phyloP scores from a whole-genome alignment of 331 rosid genomes.

The Quercus phellos region DNA sequence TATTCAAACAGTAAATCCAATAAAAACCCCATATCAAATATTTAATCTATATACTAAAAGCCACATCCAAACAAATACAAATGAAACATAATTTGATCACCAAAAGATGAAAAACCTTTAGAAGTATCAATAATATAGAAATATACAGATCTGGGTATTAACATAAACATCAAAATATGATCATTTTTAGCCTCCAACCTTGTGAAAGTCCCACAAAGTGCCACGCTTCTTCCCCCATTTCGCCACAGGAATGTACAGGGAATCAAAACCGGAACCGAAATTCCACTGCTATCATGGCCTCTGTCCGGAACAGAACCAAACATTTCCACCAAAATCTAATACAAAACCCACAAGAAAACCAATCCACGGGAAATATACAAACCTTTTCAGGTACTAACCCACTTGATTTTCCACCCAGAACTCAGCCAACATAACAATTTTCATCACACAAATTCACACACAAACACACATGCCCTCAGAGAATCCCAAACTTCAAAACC shows the following conservation, averaged over 20 bases:
- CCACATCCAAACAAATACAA: neutral
- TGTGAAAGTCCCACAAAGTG: conserved; percentile 66
- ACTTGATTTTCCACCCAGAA: conserved; percentile 14
- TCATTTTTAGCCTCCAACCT: conserved; percentile 31
- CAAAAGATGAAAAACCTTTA: neutral
- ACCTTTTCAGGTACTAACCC: conserved; percentile 1
- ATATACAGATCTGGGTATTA: conserved; percentile 5
- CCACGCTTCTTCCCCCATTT: conserved; percentile 73
- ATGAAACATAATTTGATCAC: neutral
- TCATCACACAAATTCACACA: conserved; percentile 2
- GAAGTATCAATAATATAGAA: conserved; percentile 4
- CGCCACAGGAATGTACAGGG: conserved; percentile 71
- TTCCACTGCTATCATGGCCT: conserved; percentile 40
- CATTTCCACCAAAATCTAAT: conserved; percentile 48
- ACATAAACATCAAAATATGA: neutral
- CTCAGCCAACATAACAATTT: conserved; percentile 10
- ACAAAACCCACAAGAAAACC: neutral
- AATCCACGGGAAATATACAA: conserved; percentile 2
- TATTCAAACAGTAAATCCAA: conserved; percentile 27
- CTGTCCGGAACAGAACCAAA: conserved; percentile 45
- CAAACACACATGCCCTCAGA: neutral
- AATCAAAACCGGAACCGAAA: conserved; percentile 45
- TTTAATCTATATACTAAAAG: neutral
- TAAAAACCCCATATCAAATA: conserved; percentile 11
- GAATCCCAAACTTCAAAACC: neutral